Conservation (phyloP, 2,329 filamentous ascomycete genomes). For the Cadophora luteo-olivacea region DNA sequence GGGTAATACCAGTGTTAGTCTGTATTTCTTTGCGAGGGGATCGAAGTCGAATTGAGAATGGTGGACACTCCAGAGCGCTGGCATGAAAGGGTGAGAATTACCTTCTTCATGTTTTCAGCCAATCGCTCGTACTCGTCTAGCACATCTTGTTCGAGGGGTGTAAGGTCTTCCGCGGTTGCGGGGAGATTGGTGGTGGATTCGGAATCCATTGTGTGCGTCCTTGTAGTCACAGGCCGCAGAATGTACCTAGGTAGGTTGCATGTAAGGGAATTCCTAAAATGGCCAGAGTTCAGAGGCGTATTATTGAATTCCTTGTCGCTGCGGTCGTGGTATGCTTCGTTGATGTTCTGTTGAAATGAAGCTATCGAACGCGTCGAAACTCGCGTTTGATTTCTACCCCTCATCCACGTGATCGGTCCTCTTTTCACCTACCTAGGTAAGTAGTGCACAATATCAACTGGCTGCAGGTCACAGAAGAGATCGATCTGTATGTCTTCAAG, state of each 20-base stretch:
- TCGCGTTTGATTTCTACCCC: conserved; percentile 4
- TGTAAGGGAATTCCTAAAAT: too few relatives aligned
- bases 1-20: neutral
- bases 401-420: neutral
- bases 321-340: neutral
- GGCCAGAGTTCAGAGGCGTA: too few relatives aligned
- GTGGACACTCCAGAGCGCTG: too few relatives aligned
- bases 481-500: neutral
- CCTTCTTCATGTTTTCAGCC: conserved; percentile 90
- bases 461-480: neutral
- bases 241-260: neutral
- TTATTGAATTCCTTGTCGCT: neutral
- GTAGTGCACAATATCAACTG: too few relatives aligned
- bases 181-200: conserved; percentile 19
- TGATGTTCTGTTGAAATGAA: conserved; percentile 4
- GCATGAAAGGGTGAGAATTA: conserved; percentile 45
- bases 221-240: neutral
- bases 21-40: neutral
- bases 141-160: conserved; percentile 89
- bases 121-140: conserved; percentile 91
- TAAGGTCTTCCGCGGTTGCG: conserved; percentile 57
- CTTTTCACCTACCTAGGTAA: too few relatives aligned
- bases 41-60: too few relatives aligned
- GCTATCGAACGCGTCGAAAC: neutral
- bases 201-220: neutral